These are phyloP conservation scores for Colletotrichum sp. DNA, from an alignment of 2,329 filamentous ascomycete genomes.

Conservation along the genomic window DNA sequence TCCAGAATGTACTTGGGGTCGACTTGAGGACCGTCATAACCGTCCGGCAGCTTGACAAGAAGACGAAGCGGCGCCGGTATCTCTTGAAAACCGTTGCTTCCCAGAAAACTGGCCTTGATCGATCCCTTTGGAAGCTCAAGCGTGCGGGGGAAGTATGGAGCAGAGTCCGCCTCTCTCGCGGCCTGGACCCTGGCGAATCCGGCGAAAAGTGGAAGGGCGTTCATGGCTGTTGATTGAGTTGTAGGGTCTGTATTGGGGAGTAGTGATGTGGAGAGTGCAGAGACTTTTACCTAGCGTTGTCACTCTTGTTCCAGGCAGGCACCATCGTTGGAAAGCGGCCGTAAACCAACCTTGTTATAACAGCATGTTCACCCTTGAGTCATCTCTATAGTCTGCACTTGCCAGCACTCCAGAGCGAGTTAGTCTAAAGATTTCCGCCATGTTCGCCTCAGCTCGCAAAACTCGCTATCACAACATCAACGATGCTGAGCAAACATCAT, in stretches of 20 bases:
- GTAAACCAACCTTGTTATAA: neutral
- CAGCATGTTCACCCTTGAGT: neutral
- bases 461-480: neutral
- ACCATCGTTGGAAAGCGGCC: neutral
- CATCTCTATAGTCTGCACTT: neutral
- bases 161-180: neutral
- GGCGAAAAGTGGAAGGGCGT: neutral
- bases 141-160: neutral
- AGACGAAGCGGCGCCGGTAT: neutral
- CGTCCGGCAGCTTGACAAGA: neutral
- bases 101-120: neutral
- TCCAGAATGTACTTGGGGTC: neutral
- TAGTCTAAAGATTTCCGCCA: fast-evolving
- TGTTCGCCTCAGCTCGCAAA: neutral
- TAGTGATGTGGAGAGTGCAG: neutral
- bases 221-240: neutral
- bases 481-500: neutral
- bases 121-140: neutral
- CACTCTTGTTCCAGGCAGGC: neutral
- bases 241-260: neutral
- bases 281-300: neutral
- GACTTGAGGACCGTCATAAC: neutral
- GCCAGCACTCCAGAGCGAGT: neutral
- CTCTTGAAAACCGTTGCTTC: neutral
- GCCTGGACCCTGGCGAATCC: neutral